Percentiles rank a stretch among this genome's conserved stretches.
phyloP scores from a whole-genome alignment of 2,329 filamentous ascomycete species.

The Chalara sp. region DNA sequence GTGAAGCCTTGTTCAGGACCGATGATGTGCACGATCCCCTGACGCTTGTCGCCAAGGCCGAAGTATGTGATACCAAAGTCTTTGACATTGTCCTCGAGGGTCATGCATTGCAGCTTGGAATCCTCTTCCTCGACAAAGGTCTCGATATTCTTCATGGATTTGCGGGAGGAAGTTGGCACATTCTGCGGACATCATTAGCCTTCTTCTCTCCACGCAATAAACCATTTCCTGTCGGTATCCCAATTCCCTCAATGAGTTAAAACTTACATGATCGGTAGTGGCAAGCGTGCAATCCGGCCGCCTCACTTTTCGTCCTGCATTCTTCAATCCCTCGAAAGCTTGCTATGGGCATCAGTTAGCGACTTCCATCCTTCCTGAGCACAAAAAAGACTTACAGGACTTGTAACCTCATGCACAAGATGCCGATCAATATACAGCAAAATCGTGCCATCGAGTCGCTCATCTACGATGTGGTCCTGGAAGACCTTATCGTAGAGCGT shows the following conservation, averaged over 20 bases:
- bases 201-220: no score
- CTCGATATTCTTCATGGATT: conserved; percentile 87
- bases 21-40: conserved; percentile 98
- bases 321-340: conserved; percentile 93
- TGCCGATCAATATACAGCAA: conserved; percentile 95
- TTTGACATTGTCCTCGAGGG: conserved; percentile 95
- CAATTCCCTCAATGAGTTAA: background rate
- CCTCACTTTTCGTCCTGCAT: conserved; percentile 80
- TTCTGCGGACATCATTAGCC: conserved; percentile 39
- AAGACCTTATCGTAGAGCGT: conserved; percentile 99
- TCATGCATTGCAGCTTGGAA: conserved; percentile 88
- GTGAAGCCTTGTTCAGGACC: conserved; percentile 98
- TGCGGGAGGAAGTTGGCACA: conserved; percentile 84
- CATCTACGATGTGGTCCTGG: conserved; percentile 86
- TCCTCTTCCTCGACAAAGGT: conserved; percentile 94
- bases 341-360: conserved; percentile 48
- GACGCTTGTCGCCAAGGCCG: conserved; percentile 89
- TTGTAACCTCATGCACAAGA: conserved; percentile 97
- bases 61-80: conserved; percentile 97
- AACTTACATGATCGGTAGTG: conserved; percentile 88
- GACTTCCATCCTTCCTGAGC: background rate
- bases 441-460: conserved; percentile 89
- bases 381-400: conserved; percentile 57
- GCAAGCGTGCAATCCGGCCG: conserved; percentile 94
- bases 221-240: background rate